phyloP scores from a whole-genome alignment of 148 eudicot genomes.

The Camellia granthamiana region DNA sequence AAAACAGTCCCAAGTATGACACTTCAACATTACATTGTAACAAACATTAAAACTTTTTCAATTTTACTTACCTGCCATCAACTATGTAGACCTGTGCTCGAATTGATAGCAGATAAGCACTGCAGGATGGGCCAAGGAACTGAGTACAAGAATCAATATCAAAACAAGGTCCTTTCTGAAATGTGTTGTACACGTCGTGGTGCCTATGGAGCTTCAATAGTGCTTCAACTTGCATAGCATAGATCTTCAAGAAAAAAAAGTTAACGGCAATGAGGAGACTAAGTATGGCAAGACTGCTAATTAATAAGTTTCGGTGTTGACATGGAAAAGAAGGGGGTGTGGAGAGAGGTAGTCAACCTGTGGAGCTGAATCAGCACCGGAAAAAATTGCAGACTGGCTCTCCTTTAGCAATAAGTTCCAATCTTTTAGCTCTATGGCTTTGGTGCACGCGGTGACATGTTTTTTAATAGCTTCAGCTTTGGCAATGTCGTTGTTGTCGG shows the following conservation, averaged over 20 bases:
- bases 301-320: background rate
- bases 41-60: background rate
- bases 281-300: background rate
- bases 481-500: slow-evolving; percentile 32
- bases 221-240: slow-evolving; percentile 68
- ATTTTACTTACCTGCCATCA: slow-evolving; percentile 54
- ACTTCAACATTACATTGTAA: no score
- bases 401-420: slow-evolving; percentile 49
- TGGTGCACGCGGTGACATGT: slow-evolving; percentile 35
- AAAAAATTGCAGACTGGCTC: slow-evolving; percentile 34
- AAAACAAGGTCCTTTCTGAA: slow-evolving; percentile 35
- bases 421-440: slow-evolving; percentile 35
- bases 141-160: slow-evolving; percentile 36
- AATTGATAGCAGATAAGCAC: slow-evolving; percentile 29
- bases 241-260: slow-evolving; percentile 34
- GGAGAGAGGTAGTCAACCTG: slow-evolving; percentile 35
- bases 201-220: slow-evolving; percentile 59
- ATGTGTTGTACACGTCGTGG: slow-evolving; percentile 52
- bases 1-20: no score
- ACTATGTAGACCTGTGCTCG: slow-evolving; percentile 55
- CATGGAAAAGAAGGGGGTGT: background rate
- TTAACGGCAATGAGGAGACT: slow-evolving; percentile 8
- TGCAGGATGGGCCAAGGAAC: slow-evolving; percentile 43
- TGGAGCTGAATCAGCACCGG: slow-evolving; percentile 63
- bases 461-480: slow-evolving; percentile 44